Percentiles rank a stretch among this genome's conserved stretches.
These are phyloP conservation scores for Melaleuca alternifolia DNA, from an alignment of 345 rosid species.

Conservation along the genomic window DNA sequence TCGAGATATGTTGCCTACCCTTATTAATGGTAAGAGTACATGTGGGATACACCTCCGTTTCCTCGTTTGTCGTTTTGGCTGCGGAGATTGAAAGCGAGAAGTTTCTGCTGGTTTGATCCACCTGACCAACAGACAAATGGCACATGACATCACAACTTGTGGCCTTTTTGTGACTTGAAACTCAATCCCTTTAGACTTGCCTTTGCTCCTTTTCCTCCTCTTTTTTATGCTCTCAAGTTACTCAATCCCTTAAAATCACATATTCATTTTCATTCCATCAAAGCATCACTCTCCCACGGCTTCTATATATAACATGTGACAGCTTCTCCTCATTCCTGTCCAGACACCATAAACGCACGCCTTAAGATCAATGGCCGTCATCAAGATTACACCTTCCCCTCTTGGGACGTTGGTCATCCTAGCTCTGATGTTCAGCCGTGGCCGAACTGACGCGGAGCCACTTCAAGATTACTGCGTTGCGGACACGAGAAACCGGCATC, in stretches of 20 bases:
- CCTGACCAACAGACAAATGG: neutral
- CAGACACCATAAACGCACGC: neutral
- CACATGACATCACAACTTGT: neutral
- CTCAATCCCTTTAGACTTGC: constrained; percentile 16
- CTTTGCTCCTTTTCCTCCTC: constrained; percentile 20
- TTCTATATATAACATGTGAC: constrained; percentile 13
- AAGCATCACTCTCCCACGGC: constrained; percentile 6
- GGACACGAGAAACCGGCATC: constrained; percentile 11
- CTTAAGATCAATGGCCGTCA: neutral
- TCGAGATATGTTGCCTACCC: too few relatives aligned
- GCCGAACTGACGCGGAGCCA: constrained; percentile 50
- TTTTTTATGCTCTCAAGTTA: constrained; percentile 46
- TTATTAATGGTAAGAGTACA: neutral
- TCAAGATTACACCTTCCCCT: neutral
- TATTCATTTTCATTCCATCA: neutral
- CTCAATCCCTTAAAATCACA: constrained; percentile 17
- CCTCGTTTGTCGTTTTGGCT: neutral
- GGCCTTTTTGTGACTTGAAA: neutral
- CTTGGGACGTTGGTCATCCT: constrained; percentile 9
- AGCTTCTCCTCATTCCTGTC: neutral
- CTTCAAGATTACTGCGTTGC: constrained; percentile 77
- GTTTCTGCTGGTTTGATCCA: neutral
- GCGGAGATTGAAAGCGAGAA: neutral
- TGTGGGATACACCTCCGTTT: neutral
- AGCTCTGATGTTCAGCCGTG: constrained; percentile 21